Evolutionary conservation across 2,329 filamentous ascomycete genomes (phyloP), one percentile per base, ranked within the genome.

Genomic region (Diaporthe sp.): DNA sequence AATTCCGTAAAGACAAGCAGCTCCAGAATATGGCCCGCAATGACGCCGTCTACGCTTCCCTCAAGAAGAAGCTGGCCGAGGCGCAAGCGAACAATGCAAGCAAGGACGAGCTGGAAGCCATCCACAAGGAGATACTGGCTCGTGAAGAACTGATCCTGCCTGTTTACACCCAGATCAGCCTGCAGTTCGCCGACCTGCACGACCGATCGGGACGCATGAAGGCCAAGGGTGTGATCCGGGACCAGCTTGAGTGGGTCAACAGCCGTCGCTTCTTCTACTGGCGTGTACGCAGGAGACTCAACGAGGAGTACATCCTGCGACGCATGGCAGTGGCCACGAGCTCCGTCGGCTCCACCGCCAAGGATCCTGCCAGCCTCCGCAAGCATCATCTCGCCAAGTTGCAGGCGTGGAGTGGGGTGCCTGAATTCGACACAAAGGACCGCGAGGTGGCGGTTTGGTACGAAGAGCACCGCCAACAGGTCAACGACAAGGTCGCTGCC

Each of bases 211-310:
- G 96, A 76, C 95, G 97, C 86, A 99, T 99, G 97, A 92, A 98
- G 88, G 97, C 97, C 85, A 99, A 99, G 92, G 94, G 95, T 77
- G 93, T 94, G 75, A 98, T 99, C 81, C 95, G 97, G 78, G 91
- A 94, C 80, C 87, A 92, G 17, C 90, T 99, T 55, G 91, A 93
- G 82, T 98, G 96, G 97, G 89, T 91, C 84, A 94, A 98, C 80
- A 93, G 96, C 13, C 93, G 97, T 79, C 94, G 96, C 83, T 98
- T 97, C 94, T 98, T 99, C 90, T 99, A 98, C 94, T 99, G 97
- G 97, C 96, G 97, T 86, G 93, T 98, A 78, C 96, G 97, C 85
- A 94, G 97, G 84, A 92, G 97, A 87, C 90, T 99, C 83, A 98
- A 97, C 86, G 97, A 99, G 88, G 97, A 99, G 87, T 95, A 97